Percentiles rank a stretch among this genome's conserved stretches.
phyloP scores from a whole-genome alignment of 768 basidiomycete species.

The Lactarius trivialis region DNA sequence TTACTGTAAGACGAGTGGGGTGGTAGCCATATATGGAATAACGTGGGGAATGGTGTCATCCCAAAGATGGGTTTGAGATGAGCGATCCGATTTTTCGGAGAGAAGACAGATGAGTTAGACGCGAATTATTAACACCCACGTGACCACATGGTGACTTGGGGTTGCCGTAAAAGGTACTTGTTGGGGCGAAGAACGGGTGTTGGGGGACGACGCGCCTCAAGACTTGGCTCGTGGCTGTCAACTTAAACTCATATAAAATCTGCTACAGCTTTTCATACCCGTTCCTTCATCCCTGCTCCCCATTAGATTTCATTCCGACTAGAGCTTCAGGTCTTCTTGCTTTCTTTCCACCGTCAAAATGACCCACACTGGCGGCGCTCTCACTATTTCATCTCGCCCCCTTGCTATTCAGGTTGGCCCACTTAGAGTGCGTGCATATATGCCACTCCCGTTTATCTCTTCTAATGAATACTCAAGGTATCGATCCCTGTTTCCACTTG shows the following conservation, averaged over 20 bases:
- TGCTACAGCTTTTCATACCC: conserved; percentile 1
- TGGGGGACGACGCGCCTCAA: conserved; percentile 16
- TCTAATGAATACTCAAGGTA: conserved; percentile 40
- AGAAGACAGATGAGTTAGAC: not conserved
- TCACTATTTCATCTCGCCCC: conserved; percentile 33
- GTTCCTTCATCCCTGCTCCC: not conserved
- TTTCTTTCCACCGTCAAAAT: conserved; percentile 26
- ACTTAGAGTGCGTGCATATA: conserved; percentile 31
- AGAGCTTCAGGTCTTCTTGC: conserved; percentile 19
- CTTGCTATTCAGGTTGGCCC: conserved; percentile 30
- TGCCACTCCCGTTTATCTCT: not conserved
- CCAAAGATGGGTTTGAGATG: not conserved
- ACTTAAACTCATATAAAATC: conserved; percentile 11
- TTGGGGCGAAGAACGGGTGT: conserved; percentile 17
- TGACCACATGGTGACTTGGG: conserved; percentile 19
- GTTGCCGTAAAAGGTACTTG: conserved; percentile 19
- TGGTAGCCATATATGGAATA: not conserved
- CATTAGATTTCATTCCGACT: conserved; percentile 14
- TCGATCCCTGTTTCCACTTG: conserved; percentile 83
- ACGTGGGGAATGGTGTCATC: not conserved
- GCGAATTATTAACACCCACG: conserved; percentile 3
- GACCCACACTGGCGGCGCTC: conserved; percentile 31
- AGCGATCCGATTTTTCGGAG: not conserved
- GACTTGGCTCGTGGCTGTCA: not conserved
- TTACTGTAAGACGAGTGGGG: not conserved